phyloP scores from a whole-genome alignment of 2,329 filamentous ascomycete species.

The Periconia macrospinosa region DNA sequence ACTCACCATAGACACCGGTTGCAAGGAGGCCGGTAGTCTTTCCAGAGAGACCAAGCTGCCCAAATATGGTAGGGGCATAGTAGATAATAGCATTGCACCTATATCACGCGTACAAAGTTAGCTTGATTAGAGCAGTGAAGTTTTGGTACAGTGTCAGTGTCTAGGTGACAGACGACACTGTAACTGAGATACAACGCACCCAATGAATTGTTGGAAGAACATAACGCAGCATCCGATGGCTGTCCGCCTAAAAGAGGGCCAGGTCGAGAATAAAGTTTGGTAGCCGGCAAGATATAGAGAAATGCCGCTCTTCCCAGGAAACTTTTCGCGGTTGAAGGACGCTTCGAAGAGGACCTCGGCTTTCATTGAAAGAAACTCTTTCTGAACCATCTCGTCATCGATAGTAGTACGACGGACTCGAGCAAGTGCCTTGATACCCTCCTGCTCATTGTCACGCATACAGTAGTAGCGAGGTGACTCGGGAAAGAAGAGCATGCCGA shows the following conservation, averaged over 20 bases:
- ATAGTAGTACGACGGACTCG: conserved; percentile 54
- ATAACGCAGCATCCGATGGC: conserved; percentile 44
- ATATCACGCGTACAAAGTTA: too few species aligned
- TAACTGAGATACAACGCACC: not conserved
- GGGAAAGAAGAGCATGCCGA: conserved; percentile 53
- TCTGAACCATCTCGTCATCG: conserved; percentile 53
- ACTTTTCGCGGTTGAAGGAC: conserved; percentile 44
- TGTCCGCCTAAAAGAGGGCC: conserved; percentile 37
- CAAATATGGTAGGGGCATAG: conserved; percentile 65
- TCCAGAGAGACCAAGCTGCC: conserved; percentile 64
- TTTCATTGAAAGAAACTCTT: conserved; percentile 57
- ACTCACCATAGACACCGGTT: conserved; percentile 46
- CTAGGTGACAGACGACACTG: too few species aligned
- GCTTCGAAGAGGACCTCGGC: conserved; percentile 58
- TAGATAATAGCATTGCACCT: conserved; percentile 54
- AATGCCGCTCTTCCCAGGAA: conserved; percentile 21
- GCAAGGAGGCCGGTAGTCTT: conserved; percentile 57
- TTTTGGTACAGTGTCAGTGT: too few species aligned
- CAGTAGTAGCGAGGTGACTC: conserved; percentile 56
- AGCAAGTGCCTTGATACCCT: conserved; percentile 52
- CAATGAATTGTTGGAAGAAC: conserved; percentile 50
- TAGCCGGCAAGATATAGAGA: too few species aligned
- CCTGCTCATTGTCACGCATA: conserved; percentile 47
- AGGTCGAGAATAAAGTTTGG: too few species aligned
- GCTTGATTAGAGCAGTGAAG: too few species aligned